Evolutionary conservation across 208 protist species (phyloP), one percentile per base, ranked within the genome.

Genomic region (Lotmaria passim): DNA sequence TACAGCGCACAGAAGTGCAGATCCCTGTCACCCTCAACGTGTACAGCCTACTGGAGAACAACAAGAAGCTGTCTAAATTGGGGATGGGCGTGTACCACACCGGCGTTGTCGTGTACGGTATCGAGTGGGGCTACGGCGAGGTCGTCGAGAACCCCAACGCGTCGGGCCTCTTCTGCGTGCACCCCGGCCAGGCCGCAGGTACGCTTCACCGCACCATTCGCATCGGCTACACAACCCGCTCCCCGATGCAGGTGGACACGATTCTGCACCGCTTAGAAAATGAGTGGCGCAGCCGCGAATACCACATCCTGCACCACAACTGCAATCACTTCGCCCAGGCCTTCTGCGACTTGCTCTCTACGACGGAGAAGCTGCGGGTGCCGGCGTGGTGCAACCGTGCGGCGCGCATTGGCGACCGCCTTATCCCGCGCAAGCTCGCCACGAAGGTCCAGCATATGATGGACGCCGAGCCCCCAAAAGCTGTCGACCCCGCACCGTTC

Each of bases 121-220:
- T 91, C 46, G 93, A 97, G 77, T 97, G 91, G 90, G 75, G 85
- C 67, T 97, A 91, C 80, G 93, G 93, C 43, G 89, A 94, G 77
- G 71, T 85, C 1, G 72, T 86, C 17, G 87, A 94, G 23, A 82
- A 78, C 58, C 66, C 79, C 1, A 85, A 82, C 57, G 68, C 77
- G 2, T 86, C 90, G 1, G 93, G 93, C 31, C 62, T 97, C 19
- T 96, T 96, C 69, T 90, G 80, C 50, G 84, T 94, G 6, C 79
- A 73, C 24, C 93, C 93, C 7, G 83, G 89, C 7, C 62, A 89
- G 65, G 90, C 90, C 15, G 82, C 83, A 23, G 87, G 83, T 23
- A 73, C 70, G 12, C 78, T 95, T 28, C 85, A 86, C 76, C 75
- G 83, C 53, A 90, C 85, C 47, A 70, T 94, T 34, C 69, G 69